These are phyloP conservation scores for Colletotrichum sp. DNA, from an alignment of 2,329 filamentous ascomycete genomes.

Conservation along the genomic window DNA sequence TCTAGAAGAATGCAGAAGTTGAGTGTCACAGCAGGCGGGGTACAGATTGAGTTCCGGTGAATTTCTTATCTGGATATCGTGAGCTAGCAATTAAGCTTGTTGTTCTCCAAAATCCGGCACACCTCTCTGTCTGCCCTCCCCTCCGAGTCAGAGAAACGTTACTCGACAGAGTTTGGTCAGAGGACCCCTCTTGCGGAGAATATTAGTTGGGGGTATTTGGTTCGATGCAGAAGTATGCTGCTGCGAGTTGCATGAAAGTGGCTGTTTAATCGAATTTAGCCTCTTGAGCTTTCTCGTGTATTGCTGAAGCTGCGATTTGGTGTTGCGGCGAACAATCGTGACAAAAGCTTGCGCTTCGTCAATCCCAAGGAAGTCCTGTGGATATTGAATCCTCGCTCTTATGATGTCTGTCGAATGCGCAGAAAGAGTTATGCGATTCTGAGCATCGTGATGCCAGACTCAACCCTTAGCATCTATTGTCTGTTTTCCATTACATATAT, in stretches of 20 bases:
- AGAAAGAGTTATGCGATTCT: too few relatives aligned
- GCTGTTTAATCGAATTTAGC: not conserved
- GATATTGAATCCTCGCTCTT: too few relatives aligned
- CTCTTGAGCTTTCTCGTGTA: not conserved
- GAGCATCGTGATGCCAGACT: too few relatives aligned
- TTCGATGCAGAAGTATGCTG: not conserved
- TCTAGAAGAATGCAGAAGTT: not conserved
- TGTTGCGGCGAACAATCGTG: not conserved
- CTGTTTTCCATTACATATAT: too few relatives aligned
- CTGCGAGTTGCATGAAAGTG: not conserved
- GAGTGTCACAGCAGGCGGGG: not conserved
- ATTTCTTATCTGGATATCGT: not conserved
- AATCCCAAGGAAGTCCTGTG: too few relatives aligned
- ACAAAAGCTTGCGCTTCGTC: not conserved
- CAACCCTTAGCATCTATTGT: too few relatives aligned
- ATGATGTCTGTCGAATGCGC: too few relatives aligned
- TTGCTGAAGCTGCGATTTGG: not conserved
- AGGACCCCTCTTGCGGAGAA: not conserved
- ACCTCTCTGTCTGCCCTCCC: not conserved
- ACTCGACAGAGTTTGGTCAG: not conserved
- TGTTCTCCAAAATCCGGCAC: not conserved
- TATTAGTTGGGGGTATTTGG: not conserved
- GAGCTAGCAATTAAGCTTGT: not conserved
- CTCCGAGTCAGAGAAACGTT: not conserved
- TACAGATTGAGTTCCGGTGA: not conserved